These are phyloP conservation scores for Paxillus involutus DNA, from an alignment of 768 basidiomycete species.

Conservation along the genomic window DNA sequence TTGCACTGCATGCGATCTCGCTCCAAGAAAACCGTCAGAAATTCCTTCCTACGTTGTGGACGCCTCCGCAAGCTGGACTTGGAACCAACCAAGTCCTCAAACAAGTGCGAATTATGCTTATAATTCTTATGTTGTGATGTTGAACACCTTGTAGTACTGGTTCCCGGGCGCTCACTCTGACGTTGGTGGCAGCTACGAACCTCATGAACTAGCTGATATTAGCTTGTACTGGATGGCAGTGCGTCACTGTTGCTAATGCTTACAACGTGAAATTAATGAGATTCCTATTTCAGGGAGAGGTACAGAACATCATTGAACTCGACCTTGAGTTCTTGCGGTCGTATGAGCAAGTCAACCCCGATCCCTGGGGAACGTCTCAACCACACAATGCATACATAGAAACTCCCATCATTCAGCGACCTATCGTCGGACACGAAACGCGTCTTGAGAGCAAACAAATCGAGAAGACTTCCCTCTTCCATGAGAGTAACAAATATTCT, in stretches of 20 bases:
- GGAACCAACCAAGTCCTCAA: conserved; percentile 8
- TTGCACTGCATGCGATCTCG: conserved; percentile 27
- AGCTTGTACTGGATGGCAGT: conserved; percentile 26
- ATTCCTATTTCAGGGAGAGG: not conserved
- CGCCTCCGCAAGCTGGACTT: conserved; percentile 1
- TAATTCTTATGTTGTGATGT: not conserved
- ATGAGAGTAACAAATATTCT: conserved; percentile 2
- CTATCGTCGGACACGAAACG: conserved; percentile 1
- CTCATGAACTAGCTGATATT: conserved; percentile 14
- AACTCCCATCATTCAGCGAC: not conserved
- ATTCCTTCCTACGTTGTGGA: conserved; percentile 23
- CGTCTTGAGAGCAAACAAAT: conserved; percentile 3
- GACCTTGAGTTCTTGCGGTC: conserved; percentile 2
- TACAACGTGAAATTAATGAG: not conserved
- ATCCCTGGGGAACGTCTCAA: conserved; percentile 4
- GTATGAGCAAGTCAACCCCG: not conserved
- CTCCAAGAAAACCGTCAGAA: conserved; percentile 24
- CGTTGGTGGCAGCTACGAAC: conserved; percentile 13
- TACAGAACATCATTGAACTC: conserved; percentile 1
- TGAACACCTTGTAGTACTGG: conserved; percentile 18
- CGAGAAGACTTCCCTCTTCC: not conserved
- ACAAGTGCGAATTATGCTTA: conserved; percentile 5
- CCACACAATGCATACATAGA: conserved; percentile 5
- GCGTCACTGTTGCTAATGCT: not conserved
- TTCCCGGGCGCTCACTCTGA: conserved; percentile 26